Evolutionary conservation across 1,139 yeast genomes (phyloP).

Genomic region (Kodamaea ohmeri): DNA sequence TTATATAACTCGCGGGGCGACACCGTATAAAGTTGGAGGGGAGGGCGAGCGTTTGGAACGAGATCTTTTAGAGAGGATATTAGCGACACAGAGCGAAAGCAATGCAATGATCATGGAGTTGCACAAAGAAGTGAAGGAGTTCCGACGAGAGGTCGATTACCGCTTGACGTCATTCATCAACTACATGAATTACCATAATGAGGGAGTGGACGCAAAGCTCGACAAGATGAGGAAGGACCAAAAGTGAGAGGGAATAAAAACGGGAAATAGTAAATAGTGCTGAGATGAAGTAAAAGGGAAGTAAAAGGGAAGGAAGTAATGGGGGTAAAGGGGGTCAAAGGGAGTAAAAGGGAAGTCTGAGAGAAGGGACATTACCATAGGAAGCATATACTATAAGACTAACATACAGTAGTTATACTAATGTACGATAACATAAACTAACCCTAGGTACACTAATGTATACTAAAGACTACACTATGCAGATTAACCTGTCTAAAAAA

Average conservation of each 20-base stretch:
- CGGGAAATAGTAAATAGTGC: neutral
- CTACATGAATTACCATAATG: slow-evolving; percentile 10
- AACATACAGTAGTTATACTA: too few relatives aligned
- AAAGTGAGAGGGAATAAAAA: slow-evolving; percentile 1
- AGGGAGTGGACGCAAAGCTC: slow-evolving; percentile 11
- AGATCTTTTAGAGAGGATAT: slow-evolving; percentile 9
- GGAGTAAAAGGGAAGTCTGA: neutral
- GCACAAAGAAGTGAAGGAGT: slow-evolving; percentile 12
- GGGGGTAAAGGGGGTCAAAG: neutral
- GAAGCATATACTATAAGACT: too few relatives aligned
- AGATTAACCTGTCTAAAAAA: too few relatives aligned
- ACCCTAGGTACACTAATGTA: too few relatives aligned
- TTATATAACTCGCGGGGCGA: neutral
- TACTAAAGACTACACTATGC: too few relatives aligned
- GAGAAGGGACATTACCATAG: neutral
- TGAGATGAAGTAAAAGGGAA: neutral
- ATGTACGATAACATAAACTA: too few relatives aligned
- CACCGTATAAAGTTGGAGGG: neutral
- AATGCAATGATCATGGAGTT: slow-evolving; percentile 10
- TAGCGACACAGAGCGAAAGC: slow-evolving; percentile 11
- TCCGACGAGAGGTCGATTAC: slow-evolving; percentile 12
- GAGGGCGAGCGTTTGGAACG: slow-evolving; percentile 1
- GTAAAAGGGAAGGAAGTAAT: neutral
- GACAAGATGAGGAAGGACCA: slow-evolving; percentile 9
- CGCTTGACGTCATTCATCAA: slow-evolving; percentile 11